Base-by-base conservation (phyloP, 768 basidiomycete species). In the Panaeolus papilionaceus region DNA sequence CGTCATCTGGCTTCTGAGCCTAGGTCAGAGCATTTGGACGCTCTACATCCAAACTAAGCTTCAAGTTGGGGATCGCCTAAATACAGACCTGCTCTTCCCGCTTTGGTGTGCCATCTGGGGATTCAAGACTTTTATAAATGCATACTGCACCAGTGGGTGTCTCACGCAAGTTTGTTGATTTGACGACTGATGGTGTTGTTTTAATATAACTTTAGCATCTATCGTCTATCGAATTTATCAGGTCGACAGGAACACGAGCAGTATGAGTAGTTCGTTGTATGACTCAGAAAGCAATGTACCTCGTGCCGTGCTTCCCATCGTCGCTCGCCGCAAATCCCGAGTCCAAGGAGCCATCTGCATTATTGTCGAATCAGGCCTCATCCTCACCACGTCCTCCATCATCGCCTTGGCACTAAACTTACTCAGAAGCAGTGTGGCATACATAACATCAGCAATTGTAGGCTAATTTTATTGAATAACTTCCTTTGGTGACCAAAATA, bases 331-430 rank as follows among this genome's bases (percentile, higher is more conserved):
- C 28, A 58, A 16, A 58, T 58, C 54, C 28, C 54, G 54, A 1
- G 14, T 58, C 33, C 26, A 64, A 18, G 42, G 65, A 42, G 66
- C 62, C 18, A 62, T 66, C 7, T 66, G 65, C 18, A 64, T 72
- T 7, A 62, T 72, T 39, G 68, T 73, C 61, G 72, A 75, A 23
- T 73, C 72, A 26, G 72, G 68, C 4, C 45, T 70, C 18, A 63
- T 75, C 51, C 51, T 71, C 39, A 42, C 62, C 33, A 64, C 67
- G 8, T 61, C 70, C 20, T 62, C 71, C 23, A 51, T 68, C 1
- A 67, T 71, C 37, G 69, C 71, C 54, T 58, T 72, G 2, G 67
- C 51, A 20, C 38, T 67, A 45, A 54, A 68, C 68, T 38, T 70
- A 38, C 63, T 63, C 16, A 65, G 68, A 14, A 47, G 62, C 16